A percentile compares a stretch with the other conserved stretches of the same genome.
Evolutionary conservation across 1,284 basidiomycete species (phyloP).

Genomic region (Coniophora puteana): DNA sequence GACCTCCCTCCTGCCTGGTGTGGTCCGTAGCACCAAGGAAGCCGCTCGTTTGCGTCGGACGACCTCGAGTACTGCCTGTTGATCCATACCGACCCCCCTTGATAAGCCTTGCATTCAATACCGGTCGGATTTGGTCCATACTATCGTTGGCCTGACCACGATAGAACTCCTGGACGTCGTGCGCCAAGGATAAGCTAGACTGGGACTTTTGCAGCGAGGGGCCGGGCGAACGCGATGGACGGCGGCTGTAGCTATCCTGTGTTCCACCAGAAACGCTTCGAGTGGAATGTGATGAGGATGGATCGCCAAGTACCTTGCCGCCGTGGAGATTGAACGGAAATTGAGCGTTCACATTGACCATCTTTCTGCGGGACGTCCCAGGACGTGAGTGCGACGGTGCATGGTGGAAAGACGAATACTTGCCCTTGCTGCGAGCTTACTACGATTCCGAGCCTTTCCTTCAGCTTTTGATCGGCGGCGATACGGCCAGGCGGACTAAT

Average conservation of each 20-base stretch:
- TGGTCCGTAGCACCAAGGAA: too few relatives aligned
- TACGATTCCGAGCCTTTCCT: slow-evolving; percentile 52
- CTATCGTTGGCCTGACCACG: slow-evolving; percentile 7
- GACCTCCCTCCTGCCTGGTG: too few relatives aligned
- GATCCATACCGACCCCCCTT: slow-evolving; percentile 2
- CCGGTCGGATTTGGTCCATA: slow-evolving; percentile 3
- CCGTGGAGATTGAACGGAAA: slow-evolving; percentile 67
- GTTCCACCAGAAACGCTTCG: slow-evolving; percentile 26
- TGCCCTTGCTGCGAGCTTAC: slow-evolving; percentile 64
- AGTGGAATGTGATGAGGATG: slow-evolving; percentile 37
- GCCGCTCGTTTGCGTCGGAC: slow-evolving; percentile 11
- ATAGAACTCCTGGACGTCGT: slow-evolving; percentile 13
- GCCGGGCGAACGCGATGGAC: slow-evolving; percentile 17
- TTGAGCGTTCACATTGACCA: slow-evolving; percentile 64
- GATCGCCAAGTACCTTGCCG: slow-evolving; percentile 40
- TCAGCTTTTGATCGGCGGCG: slow-evolving; percentile 49
- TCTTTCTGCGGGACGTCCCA: slow-evolving; percentile 44
- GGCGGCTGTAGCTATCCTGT: slow-evolving; percentile 13
- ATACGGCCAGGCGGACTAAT: slow-evolving; percentile 27
- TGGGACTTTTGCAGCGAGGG: slow-evolving; percentile 15
- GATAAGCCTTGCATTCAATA: slow-evolving; percentile 24
- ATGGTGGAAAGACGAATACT: slow-evolving; percentile 18
- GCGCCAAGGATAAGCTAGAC: slow-evolving; percentile 20
- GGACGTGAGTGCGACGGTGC: slow-evolving; percentile 5
- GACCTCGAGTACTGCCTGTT: slow-evolving; percentile 18